Evolutionary conservation across 179 eudicot genomes (phyloP), one percentile per base, ranked within the genome.

Genomic region (Beta lomatogona): DNA sequence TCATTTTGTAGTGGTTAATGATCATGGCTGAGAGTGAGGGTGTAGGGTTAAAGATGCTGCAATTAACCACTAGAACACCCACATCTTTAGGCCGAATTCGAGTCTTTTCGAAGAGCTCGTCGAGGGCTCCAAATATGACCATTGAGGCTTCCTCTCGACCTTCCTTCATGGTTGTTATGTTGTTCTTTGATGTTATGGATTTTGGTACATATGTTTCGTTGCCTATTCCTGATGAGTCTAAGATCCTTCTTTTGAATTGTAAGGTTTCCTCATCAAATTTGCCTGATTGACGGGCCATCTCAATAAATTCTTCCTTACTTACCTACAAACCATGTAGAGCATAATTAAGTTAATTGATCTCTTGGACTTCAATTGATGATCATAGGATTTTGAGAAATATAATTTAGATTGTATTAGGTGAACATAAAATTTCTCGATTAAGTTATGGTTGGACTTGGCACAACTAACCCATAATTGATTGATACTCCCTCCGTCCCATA

Each of bases 1-100:
- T 87, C 98, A 96, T 91, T 78, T 96, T 96, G 82, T 96, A 96
- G 80, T 93, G 98, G 75, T 96, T 96, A 36, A 96, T 94, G 45
- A 96, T 89, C 99, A 96, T 96, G 63, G 99, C 97, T 0, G 99
- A 96, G 0, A 96, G 89, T 0, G 99, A 96, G 0, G 99, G 99
- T 2, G 98, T 96, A 0, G 99, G 99, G 88, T 94, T 96, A 86
- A 96, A 96, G 12, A 93, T 89, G 88, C 99, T 96, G 90, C 99
- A 96, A 81, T 96, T 96, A 19, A 96, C 97, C 4, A 96, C 99
- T 16, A 96, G 89, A n/a, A 96, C 82, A 0, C 99, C 99, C 0
- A 96, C 88, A 73, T 96, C 99, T 65, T 96, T 96, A 0, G 99
- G 91, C 1, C 93, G 87, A 41, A 94, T 85, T 7, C 83, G 18